Base-by-base conservation (phyloP, 1,139 yeast species). In the Taphrina wiesneri region DNA sequence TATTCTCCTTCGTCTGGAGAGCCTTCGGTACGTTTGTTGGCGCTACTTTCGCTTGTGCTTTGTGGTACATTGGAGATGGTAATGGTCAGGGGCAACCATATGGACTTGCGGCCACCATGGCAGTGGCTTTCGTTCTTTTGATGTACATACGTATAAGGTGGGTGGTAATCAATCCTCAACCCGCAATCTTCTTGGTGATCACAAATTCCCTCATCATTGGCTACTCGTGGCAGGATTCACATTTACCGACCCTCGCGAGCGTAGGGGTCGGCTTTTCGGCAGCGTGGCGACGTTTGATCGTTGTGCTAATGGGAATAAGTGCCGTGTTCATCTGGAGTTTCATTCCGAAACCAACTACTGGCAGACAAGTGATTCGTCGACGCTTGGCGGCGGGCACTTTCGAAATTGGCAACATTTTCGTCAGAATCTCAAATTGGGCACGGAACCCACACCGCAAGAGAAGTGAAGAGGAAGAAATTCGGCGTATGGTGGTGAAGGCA, bases 221-320 rank as follows among this genome's bases (percentile, higher is more conserved):
- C 6, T 71, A 76, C 46, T 73, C 77, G 32, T 77, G 78, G 77
- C 71, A 70, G 28, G 73, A 74, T 46, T 62, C 62, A 3, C 56
- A 63, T 52, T 26, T 65, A 59, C 36, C 67, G 62, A 67, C 71
- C 1, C 63, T 56, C 5, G 65, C 53, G 21, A 63, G 57, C 2
- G 67, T 74, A 6, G 77, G 76, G 2, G 53, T 59, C 15, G 79
- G 79, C 0, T 76, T 72, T 69, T 64, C 70, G 1, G 75, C 75
- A 15, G 77, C 78, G 0, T 77, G 78, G 78, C 68, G 74, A 11
- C 72, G 79, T 30, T 75, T 75, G 41, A 75, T 74, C 6, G 72
- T 76, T 0, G 78, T 76, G 13, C 47, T 72, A 7, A 70, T 74
- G 36, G 79, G 79, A 1, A 67, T 76, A 11, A 30, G 72, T 0